Base-by-base conservation (phyloP, 1,284 basidiomycete species). In the Fistulinella staudtii region DNA sequence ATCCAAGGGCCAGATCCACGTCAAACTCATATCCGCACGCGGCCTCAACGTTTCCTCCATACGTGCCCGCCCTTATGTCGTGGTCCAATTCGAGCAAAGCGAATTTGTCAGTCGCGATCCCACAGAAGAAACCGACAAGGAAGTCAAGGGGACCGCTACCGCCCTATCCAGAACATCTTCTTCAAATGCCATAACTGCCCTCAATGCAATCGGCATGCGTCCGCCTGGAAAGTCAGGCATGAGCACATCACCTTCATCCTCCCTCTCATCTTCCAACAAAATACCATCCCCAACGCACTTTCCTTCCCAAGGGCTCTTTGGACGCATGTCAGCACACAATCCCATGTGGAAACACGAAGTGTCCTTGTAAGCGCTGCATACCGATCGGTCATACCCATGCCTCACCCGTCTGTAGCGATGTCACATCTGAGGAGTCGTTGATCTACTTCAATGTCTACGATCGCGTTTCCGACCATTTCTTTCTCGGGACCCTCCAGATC, bases 311-410 rank as follows among this genome's bases (percentile, higher is more conserved):
- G 72, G 76, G 17, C 71, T 87, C 34, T 84, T 88, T 55, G 79
- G 79, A 49, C 74, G 79, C 45, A 67, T 78, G 39, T 81, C 79
- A 36, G 75, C 88, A 33, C 82, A 90, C 62, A 97, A 94, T 70
- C 95, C 96, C 10, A 85, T 95, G 14, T 99, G 96, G 96, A 98
- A 99, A 71, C 93, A 98, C 67, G 88, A 98, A 67, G 95, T 98
- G 37, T 87, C 90, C 30, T 97, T 97, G 93, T 94, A 68, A 71
- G 92, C 79, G 28, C 14, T 39, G 27, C 43, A 22, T 42, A 24
- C 20, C 30, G 14, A 42, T 42, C 41, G 41, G 52, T 47, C 30
- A 35, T 49, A 50, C 49, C 37, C 22, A 35, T 28, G 45, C 49
- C 45, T 49, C 53, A 43, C 38, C 46, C 47, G 48, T 52, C 39